Conservation (phyloP, 345 rosid genomes). For the Pistacia vera region DNA sequence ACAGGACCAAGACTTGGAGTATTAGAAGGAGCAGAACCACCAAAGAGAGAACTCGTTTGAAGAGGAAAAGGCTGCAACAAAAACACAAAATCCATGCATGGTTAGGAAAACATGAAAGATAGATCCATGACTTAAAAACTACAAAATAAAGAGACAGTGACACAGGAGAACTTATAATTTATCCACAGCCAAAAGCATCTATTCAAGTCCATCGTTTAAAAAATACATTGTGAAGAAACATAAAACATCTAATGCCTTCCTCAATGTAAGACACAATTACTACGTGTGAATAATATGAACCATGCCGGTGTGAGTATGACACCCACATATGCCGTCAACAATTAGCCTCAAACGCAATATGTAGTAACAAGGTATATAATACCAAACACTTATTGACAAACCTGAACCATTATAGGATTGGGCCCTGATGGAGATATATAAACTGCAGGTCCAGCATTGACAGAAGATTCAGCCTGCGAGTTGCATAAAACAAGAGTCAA, state of each 20-base stretch:
- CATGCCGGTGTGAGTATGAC: neutral
- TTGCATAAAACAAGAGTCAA: slow-evolving; percentile 18
- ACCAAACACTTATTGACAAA: slow-evolving; percentile 26
- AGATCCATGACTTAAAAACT: slow-evolving; percentile 13
- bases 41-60: slow-evolving; percentile 76
- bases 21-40: slow-evolving; percentile 53
- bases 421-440: slow-evolving; percentile 92
- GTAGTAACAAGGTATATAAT: neutral
- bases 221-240: neutral
- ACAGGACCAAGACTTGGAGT: slow-evolving; percentile 45
- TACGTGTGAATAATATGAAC: neutral
- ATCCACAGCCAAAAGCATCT: slow-evolving; percentile 4
- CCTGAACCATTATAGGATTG: slow-evolving; percentile 98
- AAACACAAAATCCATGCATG: slow-evolving; percentile 11
- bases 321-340: neutral
- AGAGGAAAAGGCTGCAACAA: slow-evolving; percentile 84
- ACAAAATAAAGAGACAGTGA: neutral
- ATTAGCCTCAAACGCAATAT: neutral
- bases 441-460: slow-evolving; percentile 93
- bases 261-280: neutral
- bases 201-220: neutral
- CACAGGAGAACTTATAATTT: neutral
- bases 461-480: slow-evolving; percentile 64
- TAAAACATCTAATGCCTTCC: neutral
- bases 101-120: slow-evolving; percentile 7